Evolutionary conservation across 2,329 filamentous ascomycete species (phyloP).

Genomic region (Rutstroemia sp.): DNA sequence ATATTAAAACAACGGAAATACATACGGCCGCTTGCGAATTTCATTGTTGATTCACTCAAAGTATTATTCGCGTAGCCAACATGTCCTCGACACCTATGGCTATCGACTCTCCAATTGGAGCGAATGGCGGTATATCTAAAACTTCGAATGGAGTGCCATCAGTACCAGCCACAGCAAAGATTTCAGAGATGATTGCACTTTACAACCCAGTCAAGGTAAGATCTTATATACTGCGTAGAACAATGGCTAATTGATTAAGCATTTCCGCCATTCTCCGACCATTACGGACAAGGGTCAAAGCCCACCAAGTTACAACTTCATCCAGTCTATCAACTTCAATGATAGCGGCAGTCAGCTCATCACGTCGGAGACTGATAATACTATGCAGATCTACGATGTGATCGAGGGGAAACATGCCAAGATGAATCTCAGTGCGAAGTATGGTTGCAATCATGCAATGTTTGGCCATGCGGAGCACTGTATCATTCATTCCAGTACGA

Average conservation of each 20-base stretch:
- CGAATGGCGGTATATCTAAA: slow-evolving; percentile 14
- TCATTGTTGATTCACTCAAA: neutral
- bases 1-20: neutral
- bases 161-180: slow-evolving; percentile 43
- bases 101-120: slow-evolving; percentile 27
- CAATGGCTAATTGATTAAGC: slow-evolving; percentile 32
- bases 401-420: slow-evolving; percentile 87
- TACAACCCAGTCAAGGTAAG: slow-evolving; percentile 74
- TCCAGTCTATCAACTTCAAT: slow-evolving; percentile 93
- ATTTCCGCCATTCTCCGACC: slow-evolving; percentile 51
- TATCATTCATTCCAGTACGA: slow-evolving; percentile 93
- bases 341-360: slow-evolving; percentile 90
- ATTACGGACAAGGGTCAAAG: slow-evolving; percentile 34
- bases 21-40: neutral
- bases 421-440: slow-evolving; percentile 88
- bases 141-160: slow-evolving; percentile 16
- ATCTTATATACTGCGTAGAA: slow-evolving; percentile 15
- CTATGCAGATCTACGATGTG: slow-evolving; percentile 90
- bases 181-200: slow-evolving; percentile 68
- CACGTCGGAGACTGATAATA: slow-evolving; percentile 87
- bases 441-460: slow-evolving; percentile 86
- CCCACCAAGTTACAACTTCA: slow-evolving; percentile 40
- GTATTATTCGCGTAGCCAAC: neutral
- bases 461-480: slow-evolving; percentile 85
- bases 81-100: slow-evolving; percentile 29